Evolutionary conservation across 2,329 filamentous ascomycete species (phyloP).

Genomic region (Raffaelea ambrosiae): DNA sequence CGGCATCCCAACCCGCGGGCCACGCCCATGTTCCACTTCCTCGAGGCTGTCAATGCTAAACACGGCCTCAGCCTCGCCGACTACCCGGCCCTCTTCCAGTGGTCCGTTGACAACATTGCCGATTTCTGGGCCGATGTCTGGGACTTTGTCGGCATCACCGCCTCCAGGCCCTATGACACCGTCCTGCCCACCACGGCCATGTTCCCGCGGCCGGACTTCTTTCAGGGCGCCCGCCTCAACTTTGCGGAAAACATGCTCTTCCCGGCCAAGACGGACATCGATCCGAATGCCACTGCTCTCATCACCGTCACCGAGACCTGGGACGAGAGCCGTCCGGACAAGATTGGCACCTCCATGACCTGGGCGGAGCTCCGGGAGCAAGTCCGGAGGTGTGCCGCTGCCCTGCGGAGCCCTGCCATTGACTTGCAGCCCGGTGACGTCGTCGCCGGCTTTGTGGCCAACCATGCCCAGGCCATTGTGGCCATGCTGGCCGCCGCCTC

Average conservation of each 20-base stretch:
- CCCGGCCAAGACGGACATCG: constrained; percentile 45
- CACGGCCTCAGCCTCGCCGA: constrained; percentile 52
- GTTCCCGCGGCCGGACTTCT: constrained; percentile 85
- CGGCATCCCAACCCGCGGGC: constrained; percentile 55
- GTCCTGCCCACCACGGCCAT: constrained; percentile 59
- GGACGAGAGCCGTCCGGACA: constrained; percentile 40
- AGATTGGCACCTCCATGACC: constrained; percentile 25
- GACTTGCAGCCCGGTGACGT: constrained; percentile 51
- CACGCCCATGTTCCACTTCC: constrained; percentile 66
- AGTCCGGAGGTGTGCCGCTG: constrained; percentile 64
- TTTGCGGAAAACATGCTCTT: constrained; percentile 94
- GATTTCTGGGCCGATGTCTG: constrained; percentile 81
- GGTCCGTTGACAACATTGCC: constrained; percentile 71
- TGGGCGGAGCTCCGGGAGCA: constrained; percentile 76
- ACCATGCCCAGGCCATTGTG: constrained; percentile 79
- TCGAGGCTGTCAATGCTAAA: constrained; percentile 59
- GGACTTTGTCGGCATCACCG: constrained; percentile 69
- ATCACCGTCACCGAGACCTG: constrained; percentile 69
- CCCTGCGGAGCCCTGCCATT: constrained; percentile 47
- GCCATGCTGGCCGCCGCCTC: constrained; percentile 79
- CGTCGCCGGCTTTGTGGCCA: constrained; percentile 73
- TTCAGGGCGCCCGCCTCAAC: constrained; percentile 70
- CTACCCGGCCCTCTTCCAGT: constrained; percentile 72
- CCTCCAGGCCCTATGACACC: constrained; percentile 59
- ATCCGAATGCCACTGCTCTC: constrained; percentile 58